phyloP scores from a whole-genome alignment of 192 early-diverging fungal genomes.

The Endogone sp. region DNA sequence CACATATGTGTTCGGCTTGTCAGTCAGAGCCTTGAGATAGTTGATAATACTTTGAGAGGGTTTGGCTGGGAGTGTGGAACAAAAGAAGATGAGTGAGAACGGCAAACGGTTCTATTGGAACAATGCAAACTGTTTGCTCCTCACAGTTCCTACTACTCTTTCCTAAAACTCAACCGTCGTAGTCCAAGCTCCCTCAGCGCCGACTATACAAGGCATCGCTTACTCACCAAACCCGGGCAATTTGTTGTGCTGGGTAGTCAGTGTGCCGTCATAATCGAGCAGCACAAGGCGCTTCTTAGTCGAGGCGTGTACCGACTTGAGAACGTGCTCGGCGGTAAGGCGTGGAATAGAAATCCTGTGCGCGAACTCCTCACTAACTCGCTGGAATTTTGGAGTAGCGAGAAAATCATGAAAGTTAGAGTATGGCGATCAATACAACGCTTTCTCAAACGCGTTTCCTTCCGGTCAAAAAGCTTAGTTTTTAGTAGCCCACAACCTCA shows the following conservation, averaged over 20 bases:
- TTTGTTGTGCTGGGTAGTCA: constrained; percentile 78
- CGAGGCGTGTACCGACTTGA: constrained; percentile 51
- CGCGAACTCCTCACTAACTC: constrained; percentile 64
- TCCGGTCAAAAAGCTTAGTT: no score
- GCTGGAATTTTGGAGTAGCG: constrained; percentile 17
- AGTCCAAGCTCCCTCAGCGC: no score
- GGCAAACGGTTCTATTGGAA: no score
- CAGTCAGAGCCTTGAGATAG: constrained; percentile 63
- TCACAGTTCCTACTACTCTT: no score
- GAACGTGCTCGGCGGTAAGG: constrained; percentile 46
- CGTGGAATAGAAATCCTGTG: constrained; percentile 59
- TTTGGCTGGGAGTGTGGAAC: constrained; percentile 41
- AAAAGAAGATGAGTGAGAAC: neutral
- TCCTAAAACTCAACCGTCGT: no score
- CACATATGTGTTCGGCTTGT: constrained; percentile 83
- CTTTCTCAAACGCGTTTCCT: no score
- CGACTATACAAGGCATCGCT: no score
- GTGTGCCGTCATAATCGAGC: constrained; percentile 97
- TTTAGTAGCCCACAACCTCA: no score
- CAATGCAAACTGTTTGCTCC: no score
- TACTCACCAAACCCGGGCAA: constrained; percentile 78
- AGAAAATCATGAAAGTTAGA: neutral
- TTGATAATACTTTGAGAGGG: constrained; percentile 74
- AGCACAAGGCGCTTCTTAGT: constrained; percentile 75
- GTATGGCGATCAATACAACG: constrained; percentile 17